phyloP scores from a whole-genome alignment of 1,284 basidiomycete species.

The Porogramme epimiltina region DNA sequence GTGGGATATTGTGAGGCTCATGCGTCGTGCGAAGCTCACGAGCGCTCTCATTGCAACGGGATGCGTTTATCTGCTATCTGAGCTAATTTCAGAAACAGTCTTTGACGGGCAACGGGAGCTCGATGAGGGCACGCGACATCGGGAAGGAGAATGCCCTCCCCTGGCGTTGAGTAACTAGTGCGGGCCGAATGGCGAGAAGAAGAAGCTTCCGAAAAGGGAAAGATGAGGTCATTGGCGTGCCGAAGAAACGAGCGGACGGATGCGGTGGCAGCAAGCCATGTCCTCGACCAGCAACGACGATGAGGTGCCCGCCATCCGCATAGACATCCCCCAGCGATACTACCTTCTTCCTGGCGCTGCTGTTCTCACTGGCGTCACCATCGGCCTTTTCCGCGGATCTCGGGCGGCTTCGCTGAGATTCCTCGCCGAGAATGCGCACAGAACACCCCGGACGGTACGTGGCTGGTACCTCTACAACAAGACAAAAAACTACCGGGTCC shows the following conservation, averaged over 20 bases:
- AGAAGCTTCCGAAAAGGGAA: background rate
- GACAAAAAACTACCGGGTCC: conserved; percentile 86
- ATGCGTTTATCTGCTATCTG: too few relatives aligned
- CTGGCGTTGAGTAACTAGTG: too few relatives aligned
- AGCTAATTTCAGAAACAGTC: too few relatives aligned
- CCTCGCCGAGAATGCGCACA: conserved; percentile 65
- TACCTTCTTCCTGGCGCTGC: conserved; percentile 58
- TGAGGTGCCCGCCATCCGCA: conserved; percentile 30
- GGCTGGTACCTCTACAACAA: conserved; percentile 94
- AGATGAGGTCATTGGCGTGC: conserved; percentile 16
- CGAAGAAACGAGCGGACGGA: conserved; percentile 4
- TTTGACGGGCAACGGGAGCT: too few relatives aligned
- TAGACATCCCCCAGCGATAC: conserved; percentile 39
- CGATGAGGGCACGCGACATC: too few relatives aligned
- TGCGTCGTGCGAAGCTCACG: too few relatives aligned
- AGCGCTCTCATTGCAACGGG: too few relatives aligned
- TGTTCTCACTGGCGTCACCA: conserved; percentile 58
- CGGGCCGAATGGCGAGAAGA: background rate
- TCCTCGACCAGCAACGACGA: conserved; percentile 22
- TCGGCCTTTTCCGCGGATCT: conserved; percentile 73
- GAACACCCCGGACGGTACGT: conserved; percentile 76
- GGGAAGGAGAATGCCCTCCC: too few relatives aligned
- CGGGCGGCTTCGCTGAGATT: conserved; percentile 50
- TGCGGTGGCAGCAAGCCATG: conserved; percentile 20
- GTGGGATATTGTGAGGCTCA: too few relatives aligned